Conservation (phyloP, 73 alveolate species). For the Blepharisma stoltei region DNA sequence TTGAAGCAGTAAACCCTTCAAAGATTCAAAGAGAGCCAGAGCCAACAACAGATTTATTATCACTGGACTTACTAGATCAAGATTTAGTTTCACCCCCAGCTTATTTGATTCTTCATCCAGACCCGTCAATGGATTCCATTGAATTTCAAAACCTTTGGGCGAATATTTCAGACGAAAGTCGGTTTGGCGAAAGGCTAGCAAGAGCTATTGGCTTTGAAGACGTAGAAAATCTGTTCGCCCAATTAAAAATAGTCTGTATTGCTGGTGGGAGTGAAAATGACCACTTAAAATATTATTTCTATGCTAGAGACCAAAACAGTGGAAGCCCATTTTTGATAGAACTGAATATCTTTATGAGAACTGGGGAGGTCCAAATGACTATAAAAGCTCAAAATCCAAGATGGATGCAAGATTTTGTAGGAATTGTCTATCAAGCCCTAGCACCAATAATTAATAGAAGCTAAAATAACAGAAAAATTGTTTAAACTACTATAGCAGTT, state of each 20-base stretch:
- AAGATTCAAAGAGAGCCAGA: slow-evolving; percentile 20
- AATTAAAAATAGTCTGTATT: background rate
- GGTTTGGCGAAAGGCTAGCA: background rate
- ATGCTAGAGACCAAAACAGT: background rate
- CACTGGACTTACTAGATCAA: background rate
- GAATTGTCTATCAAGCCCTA: no score
- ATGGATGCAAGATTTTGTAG: no score
- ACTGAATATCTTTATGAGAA: background rate
- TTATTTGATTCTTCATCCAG: background rate
- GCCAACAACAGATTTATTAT: background rate
- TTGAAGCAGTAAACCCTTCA: background rate
- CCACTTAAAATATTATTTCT: background rate
- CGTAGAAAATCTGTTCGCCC: background rate
- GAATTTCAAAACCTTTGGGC: slow-evolving; percentile 19
- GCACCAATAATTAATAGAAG: no score
- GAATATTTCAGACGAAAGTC: background rate
- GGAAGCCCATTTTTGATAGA: background rate
- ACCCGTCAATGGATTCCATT: background rate
- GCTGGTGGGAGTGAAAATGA: background rate
- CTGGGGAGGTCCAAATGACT: no score
- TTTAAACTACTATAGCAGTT: no score
- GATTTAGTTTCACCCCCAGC: background rate
- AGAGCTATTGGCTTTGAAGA: background rate
- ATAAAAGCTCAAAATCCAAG: no score
- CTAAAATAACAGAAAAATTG: no score